phyloP scores from a whole-genome alignment of 495 filamentous ascomycete genomes.

The Talaromyces proteolyticus region DNA sequence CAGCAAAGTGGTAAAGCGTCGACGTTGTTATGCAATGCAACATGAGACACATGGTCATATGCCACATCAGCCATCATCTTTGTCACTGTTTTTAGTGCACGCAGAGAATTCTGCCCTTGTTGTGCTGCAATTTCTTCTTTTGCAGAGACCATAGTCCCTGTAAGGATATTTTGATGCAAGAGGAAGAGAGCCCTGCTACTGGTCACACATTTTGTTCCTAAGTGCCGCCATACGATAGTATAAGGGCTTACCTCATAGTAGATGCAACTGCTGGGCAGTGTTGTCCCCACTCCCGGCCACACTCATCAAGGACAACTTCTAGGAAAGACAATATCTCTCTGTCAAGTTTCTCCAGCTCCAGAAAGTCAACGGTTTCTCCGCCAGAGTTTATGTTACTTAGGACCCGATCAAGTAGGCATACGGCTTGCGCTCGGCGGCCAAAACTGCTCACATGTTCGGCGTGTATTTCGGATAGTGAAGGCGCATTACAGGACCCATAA shows the following conservation, averaged over 20 bases:
- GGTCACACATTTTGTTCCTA: background rate
- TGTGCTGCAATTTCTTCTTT: background rate
- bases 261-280: too few species aligned
- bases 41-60: slow-evolving; percentile 9
- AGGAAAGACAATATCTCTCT: background rate
- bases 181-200: background rate
- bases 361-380: background rate
- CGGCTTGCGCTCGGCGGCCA: background rate
- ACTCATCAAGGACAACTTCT: background rate
- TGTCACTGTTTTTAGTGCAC: slow-evolving; percentile 13
- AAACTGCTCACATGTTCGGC: background rate
- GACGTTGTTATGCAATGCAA: slow-evolving; percentile 3
- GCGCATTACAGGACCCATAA: background rate
- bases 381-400: background rate
- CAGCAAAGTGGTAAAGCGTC: slow-evolving; percentile 14
- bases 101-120: background rate
- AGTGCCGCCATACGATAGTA: background rate
- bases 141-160: background rate
- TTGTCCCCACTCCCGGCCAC: too few species aligned
- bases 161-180: background rate
- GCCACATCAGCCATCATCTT: slow-evolving; percentile 18
- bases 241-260: too few species aligned
- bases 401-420: background rate
- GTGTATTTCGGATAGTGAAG: background rate
- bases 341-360: background rate